Conservation (phyloP, 139 green algal genomes). For the Micractinium sp. region DNA sequence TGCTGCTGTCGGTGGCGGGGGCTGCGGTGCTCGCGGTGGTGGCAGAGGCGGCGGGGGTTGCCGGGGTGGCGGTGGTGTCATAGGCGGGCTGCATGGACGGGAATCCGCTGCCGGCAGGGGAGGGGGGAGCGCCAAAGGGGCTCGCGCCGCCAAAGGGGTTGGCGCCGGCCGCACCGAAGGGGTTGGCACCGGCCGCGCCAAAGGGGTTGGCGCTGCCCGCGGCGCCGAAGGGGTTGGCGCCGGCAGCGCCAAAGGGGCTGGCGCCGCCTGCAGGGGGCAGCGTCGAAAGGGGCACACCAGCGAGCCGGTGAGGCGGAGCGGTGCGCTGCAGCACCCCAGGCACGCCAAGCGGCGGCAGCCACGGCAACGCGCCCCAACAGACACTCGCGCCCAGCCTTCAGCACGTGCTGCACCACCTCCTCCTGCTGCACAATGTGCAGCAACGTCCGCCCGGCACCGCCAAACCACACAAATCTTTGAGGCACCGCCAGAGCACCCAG, state of each 20-base stretch:
- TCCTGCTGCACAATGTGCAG: too few relatives aligned
- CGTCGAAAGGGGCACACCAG: not conserved
- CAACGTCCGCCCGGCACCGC: too few relatives aligned
- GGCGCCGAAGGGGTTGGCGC: conserved; percentile 36
- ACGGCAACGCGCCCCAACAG: too few relatives aligned
- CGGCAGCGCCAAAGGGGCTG: conserved; percentile 34
- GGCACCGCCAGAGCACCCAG: too few relatives aligned
- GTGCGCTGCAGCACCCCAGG: not conserved
- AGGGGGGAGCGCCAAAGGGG: conserved; percentile 12
- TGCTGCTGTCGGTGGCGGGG: not conserved
- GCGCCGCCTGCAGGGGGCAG: conserved; percentile 7
- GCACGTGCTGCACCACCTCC: not conserved
- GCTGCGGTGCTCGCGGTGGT: not conserved
- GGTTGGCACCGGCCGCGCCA: conserved; percentile 17
- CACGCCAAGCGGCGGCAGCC: too few relatives aligned
- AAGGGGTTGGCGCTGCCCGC: conserved; percentile 27
- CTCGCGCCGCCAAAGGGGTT: conserved; percentile 31
- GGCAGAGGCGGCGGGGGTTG: not conserved
- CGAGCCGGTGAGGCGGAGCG: not conserved
- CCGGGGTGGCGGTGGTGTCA: conserved; percentile 42
- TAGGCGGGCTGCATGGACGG: conserved; percentile 11
- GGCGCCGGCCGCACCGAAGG: conserved; percentile 24
- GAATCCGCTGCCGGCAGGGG: conserved; percentile 9
- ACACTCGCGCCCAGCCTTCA: not conserved
- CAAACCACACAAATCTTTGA: too few relatives aligned